phyloP scores from a whole-genome alignment of 1,284 basidiomycete genomes.

The Boletus smithii region DNA sequence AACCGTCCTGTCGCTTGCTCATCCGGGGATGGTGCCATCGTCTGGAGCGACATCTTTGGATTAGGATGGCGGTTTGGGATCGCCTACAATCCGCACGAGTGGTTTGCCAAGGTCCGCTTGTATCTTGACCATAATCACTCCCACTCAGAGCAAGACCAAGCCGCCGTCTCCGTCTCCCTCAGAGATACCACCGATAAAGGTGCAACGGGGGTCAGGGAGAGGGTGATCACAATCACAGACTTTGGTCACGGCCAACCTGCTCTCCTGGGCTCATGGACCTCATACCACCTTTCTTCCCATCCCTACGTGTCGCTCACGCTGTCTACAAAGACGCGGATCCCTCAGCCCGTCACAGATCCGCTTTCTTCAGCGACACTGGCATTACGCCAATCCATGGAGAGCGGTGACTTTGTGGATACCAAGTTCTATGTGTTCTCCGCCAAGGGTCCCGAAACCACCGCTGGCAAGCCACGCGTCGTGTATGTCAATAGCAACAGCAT shows the following conservation, averaged over 20 bases:
- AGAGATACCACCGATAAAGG: slow-evolving; percentile 3
- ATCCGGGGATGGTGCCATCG: slow-evolving; percentile 2
- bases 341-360: slow-evolving; percentile 13
- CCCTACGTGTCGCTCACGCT: slow-evolving; percentile 27
- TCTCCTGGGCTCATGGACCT: slow-evolving; percentile 27
- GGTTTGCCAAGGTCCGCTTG: slow-evolving; percentile 27
- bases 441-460: slow-evolving; percentile 10
- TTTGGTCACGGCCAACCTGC: slow-evolving; percentile 29
- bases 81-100: slow-evolving; percentile 15
- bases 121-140: slow-evolving; percentile 29
- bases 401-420: slow-evolving; percentile 28
- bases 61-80: slow-evolving; percentile 31
- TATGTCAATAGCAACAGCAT: slow-evolving; percentile 24
- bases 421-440: slow-evolving; percentile 32
- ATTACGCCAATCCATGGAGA: slow-evolving; percentile 25
- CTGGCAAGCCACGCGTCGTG: slow-evolving; percentile 22
- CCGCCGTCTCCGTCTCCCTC: slow-evolving; percentile 15
- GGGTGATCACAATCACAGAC: slow-evolving; percentile 16
- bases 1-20: slow-evolving; percentile 19
- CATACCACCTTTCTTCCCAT: slow-evolving; percentile 9
- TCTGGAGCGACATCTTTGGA: slow-evolving; percentile 31
- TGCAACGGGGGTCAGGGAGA: slow-evolving; percentile 12
- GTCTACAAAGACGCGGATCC: slow-evolving; percentile 16
- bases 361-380: slow-evolving; percentile 21
- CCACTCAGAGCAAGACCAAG: slow-evolving; percentile 23